Evolutionary conservation across 225 moss, liverwort and hornwort genomes (phyloP).

Genomic region (Marchantia polymorpha): DNA sequence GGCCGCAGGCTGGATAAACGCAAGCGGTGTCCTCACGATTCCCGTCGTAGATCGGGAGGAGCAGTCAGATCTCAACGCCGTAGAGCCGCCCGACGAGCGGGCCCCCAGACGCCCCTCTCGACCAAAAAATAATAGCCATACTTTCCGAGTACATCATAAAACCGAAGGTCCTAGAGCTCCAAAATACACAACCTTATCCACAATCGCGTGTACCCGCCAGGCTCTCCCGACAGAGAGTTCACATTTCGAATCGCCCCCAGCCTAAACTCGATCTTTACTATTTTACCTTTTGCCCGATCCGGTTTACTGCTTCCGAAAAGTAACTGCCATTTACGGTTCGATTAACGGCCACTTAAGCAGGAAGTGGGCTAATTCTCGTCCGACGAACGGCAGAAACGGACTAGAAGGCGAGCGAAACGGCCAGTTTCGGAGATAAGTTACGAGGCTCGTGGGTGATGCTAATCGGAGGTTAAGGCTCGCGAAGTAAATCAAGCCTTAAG

Average conservation of each 20-base stretch:
- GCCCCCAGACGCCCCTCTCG: no score
- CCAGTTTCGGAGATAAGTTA: background rate
- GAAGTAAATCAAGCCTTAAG: background rate
- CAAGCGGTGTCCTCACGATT: background rate
- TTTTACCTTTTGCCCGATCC: background rate
- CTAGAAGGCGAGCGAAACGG: no score
- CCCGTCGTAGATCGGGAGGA: background rate
- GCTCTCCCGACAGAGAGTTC: background rate
- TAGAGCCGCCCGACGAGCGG: no score
- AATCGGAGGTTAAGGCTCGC: background rate
- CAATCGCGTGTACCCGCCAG: slow-evolving; percentile 12
- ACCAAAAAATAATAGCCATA: background rate
- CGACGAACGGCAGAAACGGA: no score
- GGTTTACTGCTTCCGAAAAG: background rate
- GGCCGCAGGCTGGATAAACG: background rate
- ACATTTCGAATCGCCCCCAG: background rate
- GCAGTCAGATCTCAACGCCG: background rate
- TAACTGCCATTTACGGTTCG: background rate
- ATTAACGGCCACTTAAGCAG: no score
- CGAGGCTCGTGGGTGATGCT: background rate
- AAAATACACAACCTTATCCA: slow-evolving; percentile 4
- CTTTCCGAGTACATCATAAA: background rate
- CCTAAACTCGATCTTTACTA: background rate
- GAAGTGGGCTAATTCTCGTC: no score
- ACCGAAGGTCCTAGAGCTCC: background rate